Base-by-base conservation (phyloP, 345 rosid genomes). In the Citropsis articulata region DNA sequence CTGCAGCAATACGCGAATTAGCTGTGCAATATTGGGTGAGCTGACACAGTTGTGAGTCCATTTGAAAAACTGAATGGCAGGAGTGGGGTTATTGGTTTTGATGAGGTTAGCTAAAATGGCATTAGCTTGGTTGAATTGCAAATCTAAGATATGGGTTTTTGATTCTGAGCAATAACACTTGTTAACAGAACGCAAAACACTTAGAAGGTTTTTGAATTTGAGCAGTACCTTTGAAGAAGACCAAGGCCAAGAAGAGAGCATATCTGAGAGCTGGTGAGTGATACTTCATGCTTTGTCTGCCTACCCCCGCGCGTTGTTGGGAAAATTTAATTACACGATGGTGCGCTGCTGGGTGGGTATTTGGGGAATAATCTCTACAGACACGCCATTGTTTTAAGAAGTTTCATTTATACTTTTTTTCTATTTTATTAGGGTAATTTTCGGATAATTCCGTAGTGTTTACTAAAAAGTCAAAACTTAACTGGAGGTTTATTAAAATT, bases 1-100 rank as follows among this genome's bases (percentile, higher is more conserved):
- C 6, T 79, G 73, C 30, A 89, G 84, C 86, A 84, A 69, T 35
- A 84, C 38, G 31, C 60, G 81, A 64, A 84, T 81, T 76, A 89
- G 75, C 19, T 60, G 82, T 53, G 25, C 69, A 25, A 2, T 2
- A 2, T 40, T 85, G 66, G 79, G 75, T 60, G 30, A 71, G 25
- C 42, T 53, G 16, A 38, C 81, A 22, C 27, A 56, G 53, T 62
- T 6, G 19, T 64, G 60, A 16, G 19, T 48, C 55, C 55, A 48
- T 48, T 48, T 48, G 19, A 4, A 48, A 48, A 83, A 83, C 36
- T 77, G 27, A 1, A 81, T 8, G 1, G 82, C 81, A 40, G 77
- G 77, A 42, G 27, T 2, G 2, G 84, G 85, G 56, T 69, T 40
- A 40, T 40, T 55, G n/a, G 75, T 72, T 7, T 78, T 64, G 12